Evolutionary conservation across 2,329 filamentous ascomycete genomes (phyloP), one percentile per base, ranked within the genome.

Genomic region (Colletotrichum kahawae): DNA sequence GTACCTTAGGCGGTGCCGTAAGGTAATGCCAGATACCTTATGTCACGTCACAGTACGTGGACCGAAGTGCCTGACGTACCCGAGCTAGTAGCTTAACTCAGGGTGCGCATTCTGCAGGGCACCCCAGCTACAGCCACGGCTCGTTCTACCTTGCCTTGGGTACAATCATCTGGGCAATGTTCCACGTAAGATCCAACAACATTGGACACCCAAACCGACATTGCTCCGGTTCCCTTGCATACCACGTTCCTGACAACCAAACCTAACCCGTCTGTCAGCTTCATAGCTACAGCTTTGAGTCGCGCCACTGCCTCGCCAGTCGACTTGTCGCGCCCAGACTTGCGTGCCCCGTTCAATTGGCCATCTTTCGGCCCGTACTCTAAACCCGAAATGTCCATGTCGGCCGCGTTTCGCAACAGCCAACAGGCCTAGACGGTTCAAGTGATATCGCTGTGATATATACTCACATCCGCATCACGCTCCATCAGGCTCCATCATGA

Each of bases 401-500:
- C 33, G 27, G 38, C 63, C 24, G 38, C 34, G 34, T 62, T 34
- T 38, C 56, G 38, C 56, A 64, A 64, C 63, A 63, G 72, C 72
- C 57, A 67, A n/a, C 38, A 72, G 72, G 72, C 68, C 57, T 67
- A 72, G 34, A 64, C 54, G 21, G 29, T 38, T 34, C 31, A 27
- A 31, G 10, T 64, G 13, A 29, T 59, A 34, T 18, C 24, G 14
- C 27, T 79, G 80, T 87, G 85, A 70, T 87, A 80, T 31, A 29
- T 16, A 27, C 21, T 29, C 8, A 64, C 62, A 65, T 34, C 14
- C 34, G 51, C 31, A 34, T 56, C 18, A 64, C 60, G 24, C 38
- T 73, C 43, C 31, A 34, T 56, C 18, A 64, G 64, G 24, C 38
- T 71, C 43, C 74, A 76, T 79, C 80, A 91, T 90, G 88, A 84